Evolutionary conservation across 768 basidiomycete genomes (phyloP).

Genomic region (Lactarius sp.): DNA sequence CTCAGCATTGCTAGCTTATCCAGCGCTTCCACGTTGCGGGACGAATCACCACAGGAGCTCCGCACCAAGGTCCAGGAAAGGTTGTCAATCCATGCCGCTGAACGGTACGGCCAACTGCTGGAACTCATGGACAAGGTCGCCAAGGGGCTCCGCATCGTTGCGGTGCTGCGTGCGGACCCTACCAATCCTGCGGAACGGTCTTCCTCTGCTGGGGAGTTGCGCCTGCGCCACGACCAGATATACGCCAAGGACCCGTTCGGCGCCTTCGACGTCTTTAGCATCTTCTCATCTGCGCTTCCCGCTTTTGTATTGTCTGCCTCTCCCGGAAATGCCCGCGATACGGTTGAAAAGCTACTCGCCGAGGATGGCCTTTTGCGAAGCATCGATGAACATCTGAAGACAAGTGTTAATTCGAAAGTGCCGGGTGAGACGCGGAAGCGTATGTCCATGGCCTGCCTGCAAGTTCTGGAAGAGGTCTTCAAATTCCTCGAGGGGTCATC

Average conservation of each 20-base stretch:
- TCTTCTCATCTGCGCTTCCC: not conserved
- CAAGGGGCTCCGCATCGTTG: not conserved
- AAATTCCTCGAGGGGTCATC: not conserved
- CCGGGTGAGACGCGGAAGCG: not conserved
- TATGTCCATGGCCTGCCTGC: not conserved
- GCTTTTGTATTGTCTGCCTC: not conserved
- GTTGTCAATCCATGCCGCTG: not conserved
- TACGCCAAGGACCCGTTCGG: not conserved
- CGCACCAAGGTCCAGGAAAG: not conserved
- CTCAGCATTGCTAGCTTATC: not conserved
- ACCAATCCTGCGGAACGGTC: not conserved
- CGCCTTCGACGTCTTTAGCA: not conserved
- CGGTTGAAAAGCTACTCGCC: not conserved
- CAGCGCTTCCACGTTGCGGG: not conserved
- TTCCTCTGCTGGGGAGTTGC: not conserved
- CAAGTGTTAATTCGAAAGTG: not conserved
- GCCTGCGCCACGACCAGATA: conserved; percentile 5
- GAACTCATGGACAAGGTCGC: conserved; percentile 3
- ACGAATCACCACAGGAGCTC: not conserved
- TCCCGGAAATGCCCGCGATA: not conserved
- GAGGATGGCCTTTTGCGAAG: conserved; percentile 3
- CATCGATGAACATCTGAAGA: not conserved
- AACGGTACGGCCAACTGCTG: conserved; percentile 1
- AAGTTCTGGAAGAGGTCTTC: not conserved
- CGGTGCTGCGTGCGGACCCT: not conserved